A percentile compares a stretch with the other conserved stretches of the same genome.
Conservation (phyloP, 2,329 filamentous ascomycete genomes). For the Pezicula rhizophila region DNA sequence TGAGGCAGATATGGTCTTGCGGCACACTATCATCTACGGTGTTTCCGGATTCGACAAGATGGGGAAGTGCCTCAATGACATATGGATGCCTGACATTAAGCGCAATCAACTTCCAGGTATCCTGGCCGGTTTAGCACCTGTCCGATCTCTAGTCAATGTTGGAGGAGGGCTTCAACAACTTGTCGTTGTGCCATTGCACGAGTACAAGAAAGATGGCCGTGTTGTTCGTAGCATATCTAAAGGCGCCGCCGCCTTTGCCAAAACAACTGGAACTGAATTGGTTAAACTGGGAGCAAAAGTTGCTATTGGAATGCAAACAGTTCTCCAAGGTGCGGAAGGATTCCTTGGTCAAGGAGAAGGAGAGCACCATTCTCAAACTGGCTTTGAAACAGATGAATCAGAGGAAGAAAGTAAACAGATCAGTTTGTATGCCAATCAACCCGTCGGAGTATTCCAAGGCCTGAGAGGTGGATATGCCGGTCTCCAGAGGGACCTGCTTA, state of each 20-base stretch:
- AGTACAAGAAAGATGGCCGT: constrained; percentile 91
- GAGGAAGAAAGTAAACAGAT: constrained; percentile 72
- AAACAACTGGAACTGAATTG: constrained; percentile 89
- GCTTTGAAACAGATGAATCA: constrained; percentile 51
- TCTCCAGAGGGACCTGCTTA: constrained; percentile 77
- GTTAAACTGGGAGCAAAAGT: constrained; percentile 91
- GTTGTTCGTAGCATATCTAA: constrained; percentile 89
- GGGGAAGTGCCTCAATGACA: constrained; percentile 84
- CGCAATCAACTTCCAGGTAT: constrained; percentile 83
- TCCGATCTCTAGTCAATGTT: constrained; percentile 88
- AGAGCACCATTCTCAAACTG: constrained; percentile 21
- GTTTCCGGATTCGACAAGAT: constrained; percentile 85
- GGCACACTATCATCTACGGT: constrained; percentile 89
- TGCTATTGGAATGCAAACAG: constrained; percentile 90
- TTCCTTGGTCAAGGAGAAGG: constrained; percentile 49
- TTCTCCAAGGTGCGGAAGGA: constrained; percentile 81
- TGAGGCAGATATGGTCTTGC: constrained; percentile 76
- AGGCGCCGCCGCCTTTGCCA: constrained; percentile 82
- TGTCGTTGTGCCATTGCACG: constrained; percentile 80
- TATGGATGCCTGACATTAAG: constrained; percentile 94
- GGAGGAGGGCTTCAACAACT: constrained; percentile 81
- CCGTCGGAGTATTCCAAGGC: constrained; percentile 80
- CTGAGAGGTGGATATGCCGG: constrained; percentile 76
- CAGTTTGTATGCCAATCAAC: constrained; percentile 90
- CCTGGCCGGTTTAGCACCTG: constrained; percentile 79